Percentiles rank a stretch among this genome's conserved stretches.
phyloP scores from a whole-genome alignment of 805 yeast genomes.

The Myxozyma sirexii region DNA sequence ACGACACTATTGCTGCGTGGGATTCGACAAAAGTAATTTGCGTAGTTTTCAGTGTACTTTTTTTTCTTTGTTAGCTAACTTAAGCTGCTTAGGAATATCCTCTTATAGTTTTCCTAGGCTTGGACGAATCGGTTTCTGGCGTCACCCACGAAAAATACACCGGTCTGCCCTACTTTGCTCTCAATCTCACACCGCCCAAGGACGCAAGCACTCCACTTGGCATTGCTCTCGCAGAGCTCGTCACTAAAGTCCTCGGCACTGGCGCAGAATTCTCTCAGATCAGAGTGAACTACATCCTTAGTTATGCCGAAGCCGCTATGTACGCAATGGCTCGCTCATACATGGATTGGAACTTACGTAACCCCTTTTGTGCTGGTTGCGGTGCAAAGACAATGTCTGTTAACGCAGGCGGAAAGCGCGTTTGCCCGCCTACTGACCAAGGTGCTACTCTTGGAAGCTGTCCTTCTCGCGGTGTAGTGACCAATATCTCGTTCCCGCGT shows the following conservation, averaged over 20 bases:
- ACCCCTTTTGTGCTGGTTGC: conserved; percentile 78
- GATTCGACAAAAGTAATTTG: conserved; percentile 40
- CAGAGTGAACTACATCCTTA: conserved; percentile 20
- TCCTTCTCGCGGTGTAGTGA: conserved; percentile 51
- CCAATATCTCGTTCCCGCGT: conserved; percentile 86
- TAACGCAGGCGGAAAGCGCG: conserved; percentile 48
- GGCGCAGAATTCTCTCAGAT: conserved; percentile 22
- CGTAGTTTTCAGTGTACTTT: not conserved
- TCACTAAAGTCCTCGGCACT: conserved; percentile 17
- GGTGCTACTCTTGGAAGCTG: conserved; percentile 39
- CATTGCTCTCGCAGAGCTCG: conserved; percentile 5
- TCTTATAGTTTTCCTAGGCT: conserved; percentile 52
- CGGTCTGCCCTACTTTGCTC: conserved; percentile 48
- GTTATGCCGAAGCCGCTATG: conserved; percentile 58
- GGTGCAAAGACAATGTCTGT: conserved; percentile 53
- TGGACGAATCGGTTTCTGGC: conserved; percentile 44
- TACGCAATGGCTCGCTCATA: conserved; percentile 83
- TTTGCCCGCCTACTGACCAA: conserved; percentile 43
- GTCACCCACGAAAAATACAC: conserved; percentile 35
- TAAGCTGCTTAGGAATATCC: conserved; percentile 13
- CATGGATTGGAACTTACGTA: conserved; percentile 69
- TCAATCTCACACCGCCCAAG: conserved; percentile 39
- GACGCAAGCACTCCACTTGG: conserved; percentile 9
- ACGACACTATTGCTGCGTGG: conserved; percentile 43
- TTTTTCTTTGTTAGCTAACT: not conserved